These are phyloP conservation scores for Scenedesmus sp. DNA, from an alignment of 163 green algal genomes.

Conservation along the genomic window DNA sequence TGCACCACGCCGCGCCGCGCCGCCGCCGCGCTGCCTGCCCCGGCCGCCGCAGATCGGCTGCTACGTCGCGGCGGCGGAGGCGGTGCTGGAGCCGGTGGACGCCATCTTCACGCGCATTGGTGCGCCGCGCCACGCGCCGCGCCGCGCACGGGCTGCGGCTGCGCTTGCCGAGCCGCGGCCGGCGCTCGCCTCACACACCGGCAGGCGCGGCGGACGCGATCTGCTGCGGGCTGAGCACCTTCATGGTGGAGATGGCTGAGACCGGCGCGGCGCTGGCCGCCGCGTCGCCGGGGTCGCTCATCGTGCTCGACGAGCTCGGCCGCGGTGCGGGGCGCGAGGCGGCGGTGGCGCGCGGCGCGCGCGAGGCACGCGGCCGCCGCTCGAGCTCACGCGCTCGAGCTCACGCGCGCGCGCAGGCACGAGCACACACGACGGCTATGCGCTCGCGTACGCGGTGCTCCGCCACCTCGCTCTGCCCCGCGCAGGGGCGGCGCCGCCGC, in stretches of 20 bases:
- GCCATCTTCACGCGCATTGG: conserved; percentile 86
- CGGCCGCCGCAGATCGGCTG: conserved; percentile 85
- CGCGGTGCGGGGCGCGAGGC: too few relatives aligned
- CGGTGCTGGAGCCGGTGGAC: conserved; percentile 72
- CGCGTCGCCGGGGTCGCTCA: conserved; percentile 69
- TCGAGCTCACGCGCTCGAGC: neutral
- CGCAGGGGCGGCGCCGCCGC: neutral
- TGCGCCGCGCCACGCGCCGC: neutral
- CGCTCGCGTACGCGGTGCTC: conserved; percentile 71
- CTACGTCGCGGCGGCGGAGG: conserved; percentile 67
- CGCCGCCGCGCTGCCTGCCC: too few relatives aligned
- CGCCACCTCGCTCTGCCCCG: conserved; percentile 36
- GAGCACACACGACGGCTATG: conserved; percentile 83
- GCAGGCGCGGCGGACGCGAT: conserved; percentile 82
- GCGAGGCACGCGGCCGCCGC: too few relatives aligned
- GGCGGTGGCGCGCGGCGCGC: too few relatives aligned
- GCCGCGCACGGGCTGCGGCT: too few relatives aligned
- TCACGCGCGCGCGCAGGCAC: conserved; percentile 79
- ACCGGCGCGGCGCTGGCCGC: conserved; percentile 58
- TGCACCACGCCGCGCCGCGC: too few relatives aligned
- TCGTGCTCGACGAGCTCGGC: conserved; percentile 91
- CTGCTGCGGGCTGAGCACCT: conserved; percentile 79
- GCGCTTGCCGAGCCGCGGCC: too few relatives aligned
- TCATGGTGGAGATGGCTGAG: conserved; percentile 83
- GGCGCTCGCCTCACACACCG: neutral